Conservation (phyloP, 805 yeast genomes). For the Hanseniaspora lachancei region DNA sequence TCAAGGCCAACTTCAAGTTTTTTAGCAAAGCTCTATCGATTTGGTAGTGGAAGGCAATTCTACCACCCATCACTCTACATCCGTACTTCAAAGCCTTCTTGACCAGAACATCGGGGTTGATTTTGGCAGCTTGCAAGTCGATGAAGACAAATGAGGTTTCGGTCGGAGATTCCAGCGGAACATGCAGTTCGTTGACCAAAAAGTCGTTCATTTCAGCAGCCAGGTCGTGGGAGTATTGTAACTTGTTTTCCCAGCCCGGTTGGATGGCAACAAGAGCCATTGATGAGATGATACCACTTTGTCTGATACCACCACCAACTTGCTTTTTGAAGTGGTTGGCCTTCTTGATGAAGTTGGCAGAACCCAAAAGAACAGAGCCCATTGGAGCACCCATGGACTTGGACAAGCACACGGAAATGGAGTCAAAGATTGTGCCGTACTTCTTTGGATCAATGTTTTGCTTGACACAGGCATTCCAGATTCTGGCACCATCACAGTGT, state of each 20-base stretch:
- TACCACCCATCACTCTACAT: slow-evolving; percentile 54
- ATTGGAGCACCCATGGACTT: slow-evolving; percentile 89
- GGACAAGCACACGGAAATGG: slow-evolving; percentile 80
- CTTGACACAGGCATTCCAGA: slow-evolving; percentile 78
- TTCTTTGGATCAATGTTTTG: slow-evolving; percentile 45
- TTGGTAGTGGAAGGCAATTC: slow-evolving; percentile 74
- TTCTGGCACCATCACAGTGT: slow-evolving; percentile 91
- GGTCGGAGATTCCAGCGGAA: slow-evolving; percentile 56
- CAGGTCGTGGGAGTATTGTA: slow-evolving; percentile 35
- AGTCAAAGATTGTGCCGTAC: slow-evolving; percentile 66
- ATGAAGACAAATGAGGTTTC: slow-evolving; percentile 75
- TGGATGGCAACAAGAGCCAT: slow-evolving; percentile 75
- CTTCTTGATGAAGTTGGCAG: slow-evolving; percentile 41
- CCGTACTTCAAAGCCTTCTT: slow-evolving; percentile 44
- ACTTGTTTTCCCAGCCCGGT: slow-evolving; percentile 48
- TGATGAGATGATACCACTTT: slow-evolving; percentile 64
- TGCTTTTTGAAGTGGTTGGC: slow-evolving; percentile 84
- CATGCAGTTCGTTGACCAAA: slow-evolving; percentile 37
- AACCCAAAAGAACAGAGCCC: slow-evolving; percentile 76
- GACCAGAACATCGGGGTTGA: slow-evolving; percentile 44
- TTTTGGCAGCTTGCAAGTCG: slow-evolving; percentile 40
- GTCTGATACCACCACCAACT: slow-evolving; percentile 88
- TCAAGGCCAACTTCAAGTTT: slow-evolving; percentile 41
- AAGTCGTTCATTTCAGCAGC: slow-evolving; percentile 42
- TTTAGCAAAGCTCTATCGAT: slow-evolving; percentile 42